phyloP scores from a whole-genome alignment of 331 rosid species.

The Saraca asoca region DNA sequence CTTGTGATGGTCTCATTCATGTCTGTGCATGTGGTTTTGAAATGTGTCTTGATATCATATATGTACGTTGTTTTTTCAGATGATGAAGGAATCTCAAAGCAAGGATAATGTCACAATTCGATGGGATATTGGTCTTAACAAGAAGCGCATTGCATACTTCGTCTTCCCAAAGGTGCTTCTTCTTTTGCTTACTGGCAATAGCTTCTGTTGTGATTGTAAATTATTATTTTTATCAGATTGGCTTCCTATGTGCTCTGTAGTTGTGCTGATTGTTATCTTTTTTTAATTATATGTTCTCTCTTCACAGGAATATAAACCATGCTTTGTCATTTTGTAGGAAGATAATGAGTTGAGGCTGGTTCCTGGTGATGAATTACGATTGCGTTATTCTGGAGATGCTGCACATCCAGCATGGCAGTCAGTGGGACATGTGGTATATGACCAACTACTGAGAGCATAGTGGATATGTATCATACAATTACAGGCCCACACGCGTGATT shows the following conservation, averaged over 20 bases:
- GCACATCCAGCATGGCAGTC: conserved; percentile 99
- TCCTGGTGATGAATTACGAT: conserved; percentile 95
- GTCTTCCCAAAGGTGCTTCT: conserved; percentile 82
- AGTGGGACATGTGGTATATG: conserved; percentile 96
- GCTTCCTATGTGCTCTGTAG: not conserved
- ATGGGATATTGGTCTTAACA: conserved; percentile 98
- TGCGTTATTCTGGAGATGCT: conserved; percentile 98
- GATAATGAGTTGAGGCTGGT: conserved; percentile 98
- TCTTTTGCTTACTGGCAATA: not conserved
- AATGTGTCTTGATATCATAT: conserved; percentile 32
- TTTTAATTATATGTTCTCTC: conserved; percentile 5
- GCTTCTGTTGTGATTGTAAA: conserved; percentile 15
- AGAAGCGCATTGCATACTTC: conserved; percentile 97
- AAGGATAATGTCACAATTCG: conserved; percentile 93
- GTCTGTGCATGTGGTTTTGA: not conserved
- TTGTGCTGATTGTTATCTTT: conserved; percentile 15
- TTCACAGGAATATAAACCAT: conserved; percentile 18
- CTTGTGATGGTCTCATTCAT: not conserved
- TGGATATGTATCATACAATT: not conserved
- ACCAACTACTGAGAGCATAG: not conserved
- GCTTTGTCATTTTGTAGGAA: conserved; percentile 58
- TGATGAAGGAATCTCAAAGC: conserved; percentile 99
- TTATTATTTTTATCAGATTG: not conserved
- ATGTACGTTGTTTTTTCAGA: conserved; percentile 50
- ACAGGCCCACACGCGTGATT: no score